Evolutionary conservation across 495 filamentous ascomycete species (phyloP).

Genomic region (Penicillium flavigenum): DNA sequence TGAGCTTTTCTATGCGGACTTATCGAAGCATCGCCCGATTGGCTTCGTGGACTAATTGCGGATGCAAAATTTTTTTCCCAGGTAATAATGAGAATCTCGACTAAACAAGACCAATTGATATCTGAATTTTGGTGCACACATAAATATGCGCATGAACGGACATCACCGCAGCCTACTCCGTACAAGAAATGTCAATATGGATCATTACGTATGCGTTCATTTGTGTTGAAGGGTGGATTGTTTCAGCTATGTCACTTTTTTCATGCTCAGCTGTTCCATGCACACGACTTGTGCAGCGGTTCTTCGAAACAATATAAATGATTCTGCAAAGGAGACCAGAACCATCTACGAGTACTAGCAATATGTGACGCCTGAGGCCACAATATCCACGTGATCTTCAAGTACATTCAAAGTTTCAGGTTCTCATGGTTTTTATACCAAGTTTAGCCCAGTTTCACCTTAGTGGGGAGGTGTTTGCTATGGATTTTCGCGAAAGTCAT

Average conservation of each 20-base stretch:
- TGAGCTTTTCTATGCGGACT: no score
- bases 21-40: no score
- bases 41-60: no score
- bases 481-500: background rate
- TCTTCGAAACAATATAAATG: background rate
- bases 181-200: no score
- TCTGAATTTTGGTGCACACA: no score
- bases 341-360: background rate
- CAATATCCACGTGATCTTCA: constrained; percentile 4
- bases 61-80: no score
- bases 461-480: background rate
- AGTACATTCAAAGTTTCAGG: constrained; percentile 2
- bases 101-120: no score
- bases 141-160: no score
- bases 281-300: background rate
- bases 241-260: background rate
- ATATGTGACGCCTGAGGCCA: constrained; percentile 9
- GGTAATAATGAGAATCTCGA: no score
- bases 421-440: background rate
- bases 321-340: background rate
- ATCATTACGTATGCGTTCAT: background rate
- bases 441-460: constrained; percentile 6
- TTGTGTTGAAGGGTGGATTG: background rate
- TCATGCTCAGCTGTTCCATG: background rate
- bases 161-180: no score